Percentiles rank a stretch among this genome's conserved stretches.
Evolutionary conservation across 225 moss, liverwort and hornwort species (phyloP).

Genomic region (Neckera pumila): DNA sequence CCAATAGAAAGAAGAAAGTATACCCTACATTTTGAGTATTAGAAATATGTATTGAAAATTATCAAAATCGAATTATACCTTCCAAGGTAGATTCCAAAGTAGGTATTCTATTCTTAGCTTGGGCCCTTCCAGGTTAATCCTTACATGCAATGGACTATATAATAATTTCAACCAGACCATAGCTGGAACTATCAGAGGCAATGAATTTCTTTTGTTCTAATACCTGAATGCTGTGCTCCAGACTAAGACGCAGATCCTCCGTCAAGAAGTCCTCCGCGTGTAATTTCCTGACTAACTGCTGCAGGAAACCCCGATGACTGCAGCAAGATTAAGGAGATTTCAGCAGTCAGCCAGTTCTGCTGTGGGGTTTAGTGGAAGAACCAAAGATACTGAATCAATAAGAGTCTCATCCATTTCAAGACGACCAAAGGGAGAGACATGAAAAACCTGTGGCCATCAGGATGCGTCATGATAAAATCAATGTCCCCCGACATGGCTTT

Average conservation of each 20-base stretch:
- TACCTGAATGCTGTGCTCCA: constrained; percentile 58
- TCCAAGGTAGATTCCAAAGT: background rate
- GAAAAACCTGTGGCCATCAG: constrained; percentile 74
- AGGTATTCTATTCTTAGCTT: background rate
- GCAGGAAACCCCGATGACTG: constrained; percentile 74
- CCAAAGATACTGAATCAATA: background rate
- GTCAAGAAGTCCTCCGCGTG: constrained; percentile 62
- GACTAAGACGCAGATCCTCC: constrained; percentile 57
- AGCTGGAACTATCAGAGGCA: background rate
- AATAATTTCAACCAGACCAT: background rate
- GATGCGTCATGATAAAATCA: constrained; percentile 89
- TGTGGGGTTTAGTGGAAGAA: background rate
- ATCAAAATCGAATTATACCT: background rate
- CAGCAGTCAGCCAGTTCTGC: background rate
- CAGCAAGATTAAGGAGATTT: background rate
- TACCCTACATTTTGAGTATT: background rate
- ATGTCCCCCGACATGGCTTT: constrained; percentile 76
- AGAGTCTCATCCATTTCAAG: background rate
- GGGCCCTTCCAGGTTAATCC: background rate
- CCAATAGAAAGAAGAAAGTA: background rate
- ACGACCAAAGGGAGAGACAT: background rate
- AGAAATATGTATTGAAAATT: background rate
- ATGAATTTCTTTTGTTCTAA: background rate
- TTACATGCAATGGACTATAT: background rate
- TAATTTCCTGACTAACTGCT: constrained; percentile 47